Percentiles rank a stretch among this genome's conserved stretches.
phyloP scores from a whole-genome alignment of 139 green algal genomes.

The Limnomonas spitsbergensis region DNA sequence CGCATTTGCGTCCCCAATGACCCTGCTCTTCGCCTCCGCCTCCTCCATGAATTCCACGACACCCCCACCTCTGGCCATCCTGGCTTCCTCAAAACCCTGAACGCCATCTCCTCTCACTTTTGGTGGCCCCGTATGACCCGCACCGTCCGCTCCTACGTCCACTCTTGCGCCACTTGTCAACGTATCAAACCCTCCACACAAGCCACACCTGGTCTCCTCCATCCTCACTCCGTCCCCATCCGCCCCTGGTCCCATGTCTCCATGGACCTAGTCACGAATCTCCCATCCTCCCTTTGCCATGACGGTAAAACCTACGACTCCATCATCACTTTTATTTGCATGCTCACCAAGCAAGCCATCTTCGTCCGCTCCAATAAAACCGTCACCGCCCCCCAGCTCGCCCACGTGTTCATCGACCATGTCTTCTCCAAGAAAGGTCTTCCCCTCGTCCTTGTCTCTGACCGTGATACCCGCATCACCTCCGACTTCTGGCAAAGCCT shows the following conservation, averaged over 20 bases:
- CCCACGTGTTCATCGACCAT: conserved; percentile 39
- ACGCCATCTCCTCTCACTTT: not conserved
- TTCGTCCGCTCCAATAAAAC: conserved; percentile 34
- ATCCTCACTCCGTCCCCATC: conserved; percentile 38
- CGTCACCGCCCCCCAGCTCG: conserved; percentile 30
- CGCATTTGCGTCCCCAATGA: conserved; percentile 7
- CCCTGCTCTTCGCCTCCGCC: conserved; percentile 6
- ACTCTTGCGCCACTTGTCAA: conserved; percentile 40
- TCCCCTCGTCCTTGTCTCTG: too few species aligned
- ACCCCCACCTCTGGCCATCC: conserved; percentile 13
- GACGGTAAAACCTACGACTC: conserved; percentile 14
- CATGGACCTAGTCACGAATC: conserved; percentile 59
- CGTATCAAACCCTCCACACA: conserved; percentile 25
- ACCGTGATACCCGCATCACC: conserved; percentile 48
- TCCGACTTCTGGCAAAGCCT: conserved; percentile 2
- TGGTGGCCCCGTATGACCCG: conserved; percentile 33
- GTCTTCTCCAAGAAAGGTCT: conserved; percentile 45
- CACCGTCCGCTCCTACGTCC: conserved; percentile 30
- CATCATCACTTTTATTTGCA: conserved; percentile 45
- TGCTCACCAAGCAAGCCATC: conserved; percentile 50
- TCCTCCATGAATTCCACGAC: conserved; percentile 14
- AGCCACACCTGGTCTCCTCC: conserved; percentile 33
- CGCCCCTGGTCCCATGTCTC: conserved; percentile 40
- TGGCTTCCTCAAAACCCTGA: conserved; percentile 23
- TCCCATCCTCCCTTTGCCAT: conserved; percentile 31